Percentiles rank a stretch among this genome's conserved stretches.
phyloP scores from a whole-genome alignment of 495 filamentous ascomycete genomes.

The Opeltia flavorubescens region DNA sequence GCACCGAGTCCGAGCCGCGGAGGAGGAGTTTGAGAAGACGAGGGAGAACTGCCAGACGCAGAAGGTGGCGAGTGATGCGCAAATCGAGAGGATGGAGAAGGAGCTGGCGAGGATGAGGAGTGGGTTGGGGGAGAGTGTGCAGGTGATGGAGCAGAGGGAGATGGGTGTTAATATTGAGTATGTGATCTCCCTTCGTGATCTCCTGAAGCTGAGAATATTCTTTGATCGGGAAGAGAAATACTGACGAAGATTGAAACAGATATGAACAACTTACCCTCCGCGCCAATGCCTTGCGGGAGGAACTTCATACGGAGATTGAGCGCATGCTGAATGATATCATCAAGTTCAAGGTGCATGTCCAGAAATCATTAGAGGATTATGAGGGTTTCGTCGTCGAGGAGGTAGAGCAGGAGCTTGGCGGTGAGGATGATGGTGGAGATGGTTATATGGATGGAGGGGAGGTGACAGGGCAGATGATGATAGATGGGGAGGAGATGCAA shows the following conservation, averaged over 20 bases:
- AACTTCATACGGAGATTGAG: conserved; percentile 90
- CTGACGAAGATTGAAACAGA: conserved; percentile 24
- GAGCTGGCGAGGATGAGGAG: conserved; percentile 85
- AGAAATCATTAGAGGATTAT: conserved; percentile 81
- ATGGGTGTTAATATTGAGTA: conserved; percentile 95
- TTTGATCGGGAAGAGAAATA: too few relatives aligned
- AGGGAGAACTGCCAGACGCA: conserved; percentile 81
- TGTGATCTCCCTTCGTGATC: conserved; percentile 16
- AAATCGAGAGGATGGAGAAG: conserved; percentile 97
- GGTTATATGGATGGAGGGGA: too few relatives aligned
- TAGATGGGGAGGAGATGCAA: too few relatives aligned
- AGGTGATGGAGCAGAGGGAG: conserved; percentile 86
- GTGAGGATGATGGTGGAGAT: conserved; percentile 29
- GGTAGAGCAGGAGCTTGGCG: conserved; percentile 66
- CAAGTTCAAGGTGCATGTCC: conserved; percentile 95
- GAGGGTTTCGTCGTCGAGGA: conserved; percentile 85
- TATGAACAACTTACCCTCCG: conserved; percentile 81
- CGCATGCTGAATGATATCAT: conserved; percentile 94
- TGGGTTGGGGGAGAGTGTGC: conserved; percentile 72
- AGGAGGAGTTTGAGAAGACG: conserved; percentile 87
- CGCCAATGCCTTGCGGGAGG: conserved; percentile 74
- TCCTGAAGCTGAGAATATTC: too few relatives aligned
- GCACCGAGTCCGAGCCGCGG: conserved; percentile 66
- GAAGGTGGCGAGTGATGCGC: conserved; percentile 72
- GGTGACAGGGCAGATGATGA: too few relatives aligned